phyloP scores from a whole-genome alignment of 805 yeast species.

The Teunomyces kruisii region DNA sequence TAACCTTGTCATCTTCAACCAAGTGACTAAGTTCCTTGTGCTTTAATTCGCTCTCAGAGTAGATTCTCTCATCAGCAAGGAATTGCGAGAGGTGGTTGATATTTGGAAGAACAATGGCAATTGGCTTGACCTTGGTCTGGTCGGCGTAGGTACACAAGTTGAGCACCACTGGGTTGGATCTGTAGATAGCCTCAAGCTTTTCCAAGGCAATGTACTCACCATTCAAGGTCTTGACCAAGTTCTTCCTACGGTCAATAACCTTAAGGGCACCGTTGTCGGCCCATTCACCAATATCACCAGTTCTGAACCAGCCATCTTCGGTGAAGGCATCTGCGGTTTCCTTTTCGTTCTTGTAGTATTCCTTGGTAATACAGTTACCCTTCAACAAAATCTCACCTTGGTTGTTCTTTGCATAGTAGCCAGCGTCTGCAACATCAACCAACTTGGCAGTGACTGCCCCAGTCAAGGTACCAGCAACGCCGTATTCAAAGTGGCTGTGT shows the following conservation, averaged over 20 bases:
- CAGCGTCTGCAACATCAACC: constrained; percentile 88
- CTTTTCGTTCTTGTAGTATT: constrained; percentile 78
- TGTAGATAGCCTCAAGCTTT: constrained; percentile 86
- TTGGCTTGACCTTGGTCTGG: constrained; percentile 80
- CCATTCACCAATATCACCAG: constrained; percentile 98
- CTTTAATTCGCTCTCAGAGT: constrained; percentile 49
- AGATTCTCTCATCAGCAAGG: constrained; percentile 51
- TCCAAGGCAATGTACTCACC: constrained; percentile 98
- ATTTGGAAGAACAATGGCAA: constrained; percentile 86
- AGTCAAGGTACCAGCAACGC: constrained; percentile 78
- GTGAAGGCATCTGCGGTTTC: constrained; percentile 76
- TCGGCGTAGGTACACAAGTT: constrained; percentile 96
- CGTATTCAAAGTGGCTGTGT: constrained; percentile 65
- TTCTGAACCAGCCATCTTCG: constrained; percentile 90
- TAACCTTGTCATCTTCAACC: constrained; percentile 57
- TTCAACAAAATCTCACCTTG: constrained; percentile 89
- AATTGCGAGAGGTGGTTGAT: constrained; percentile 57
- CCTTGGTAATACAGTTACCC: constrained; percentile 71
- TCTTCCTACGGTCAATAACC: constrained; percentile 92
- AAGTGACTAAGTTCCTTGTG: constrained; percentile 48
- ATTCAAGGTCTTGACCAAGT: constrained; percentile 89
- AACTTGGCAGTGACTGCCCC: constrained; percentile 86
- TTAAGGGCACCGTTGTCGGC: constrained; percentile 72
- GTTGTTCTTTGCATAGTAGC: constrained; percentile 83
- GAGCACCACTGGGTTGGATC: constrained; percentile 72